Base-by-base conservation (phyloP, 2,329 filamentous ascomycete genomes). In the Amauroascus niger region DNA sequence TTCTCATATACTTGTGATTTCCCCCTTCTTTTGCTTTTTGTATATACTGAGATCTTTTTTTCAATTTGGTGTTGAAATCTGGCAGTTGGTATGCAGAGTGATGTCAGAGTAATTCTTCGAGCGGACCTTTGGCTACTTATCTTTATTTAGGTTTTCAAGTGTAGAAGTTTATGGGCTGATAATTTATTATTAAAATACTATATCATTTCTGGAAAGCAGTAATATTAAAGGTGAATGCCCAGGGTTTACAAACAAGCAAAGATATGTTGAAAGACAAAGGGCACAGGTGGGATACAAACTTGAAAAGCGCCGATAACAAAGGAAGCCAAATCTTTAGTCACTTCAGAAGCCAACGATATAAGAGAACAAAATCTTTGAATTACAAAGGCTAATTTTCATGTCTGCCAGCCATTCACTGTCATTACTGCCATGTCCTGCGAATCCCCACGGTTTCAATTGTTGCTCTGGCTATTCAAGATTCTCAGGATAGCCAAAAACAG, bases 401-500 rank as follows among this genome's bases (percentile, higher is more conserved):
- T 43, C 40, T 6, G 20, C 20, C 26, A 24, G 13, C 20, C 8
- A 26, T 13, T 6, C 2, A 20, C 40, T 43, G 40, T 20, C 5
- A 40, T 5, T 30, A 30, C 5, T 11, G 13, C 22, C 9, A 16
- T n/a, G 24, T n/a, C 4, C 4, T 45, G 3, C 44, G 30, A 8
- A 20, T 32, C 20, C 41, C 4, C 7, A n/a, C 7, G 2, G 30
- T 16, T 65, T 83, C n/a, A 97, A 79, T 96, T 94, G 73, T 95
- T 91, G 67, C 83, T 85, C 78, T 95, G 88, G 75, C 86, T 94
- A 78, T 98, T 98, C 65, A 98, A 77, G 63, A 98, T 97, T 66
- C 93, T 81, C 66, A 98, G 77, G 65, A 98, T 98, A 51, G 88
- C 86, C 61, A 98, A 77, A 81, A 98, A 98, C 61, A 98, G 72